Base-by-base conservation (phyloP, 768 basidiomycete genomes). In the Chlorophyllum brunneum region DNA sequence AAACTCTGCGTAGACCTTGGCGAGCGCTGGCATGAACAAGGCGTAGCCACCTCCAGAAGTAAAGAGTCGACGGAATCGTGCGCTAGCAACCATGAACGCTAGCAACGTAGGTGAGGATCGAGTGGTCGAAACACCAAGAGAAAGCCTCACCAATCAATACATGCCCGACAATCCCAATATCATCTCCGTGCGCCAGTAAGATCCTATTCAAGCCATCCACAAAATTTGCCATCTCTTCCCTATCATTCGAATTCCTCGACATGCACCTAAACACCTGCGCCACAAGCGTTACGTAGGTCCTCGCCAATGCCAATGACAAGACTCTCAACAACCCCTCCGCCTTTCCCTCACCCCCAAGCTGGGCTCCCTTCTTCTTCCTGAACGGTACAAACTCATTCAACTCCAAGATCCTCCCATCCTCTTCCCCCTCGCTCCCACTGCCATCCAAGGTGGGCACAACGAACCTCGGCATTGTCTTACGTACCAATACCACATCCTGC, bases 91-190 rank as follows among this genome's bases (percentile, higher is more conserved):
- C 83, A 88, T 84, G 26, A 85, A 73, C 5, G 82, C 87, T 86
- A 53, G 13, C 45, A 16, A n/a, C 5, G 24, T n/a, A 43, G 10
- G 26, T 29, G 15, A 23, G 26, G 11, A 4, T n/a, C n/a, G 6
- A 23, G 22, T 13, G 22, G 8, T 1, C 11, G 16, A 24, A 27
- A 15, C 8, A 23, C 26, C 10, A 16, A 34, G 54, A 20, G 24
- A 26, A 29, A 58, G n/a, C n/a, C 80, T 60, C 58, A 89, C 88
- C 85, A 24, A 89, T 82, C 62, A 90, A 68, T 5, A 81, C 75
- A 55, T 88, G 88, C 31, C 78, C 75, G n/a, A 92, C 81, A 47
- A 90, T 81, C n/a, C 83, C 85, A 39, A 86, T 78, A 59, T 90
- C 88, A 58, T 83, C 76, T 3, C 85, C 83, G 65, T 90, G 87